Evolutionary conservation across 1,284 basidiomycete species (phyloP), one percentile per base, ranked within the genome.

Genomic region (Clitocybe nebularis): DNA sequence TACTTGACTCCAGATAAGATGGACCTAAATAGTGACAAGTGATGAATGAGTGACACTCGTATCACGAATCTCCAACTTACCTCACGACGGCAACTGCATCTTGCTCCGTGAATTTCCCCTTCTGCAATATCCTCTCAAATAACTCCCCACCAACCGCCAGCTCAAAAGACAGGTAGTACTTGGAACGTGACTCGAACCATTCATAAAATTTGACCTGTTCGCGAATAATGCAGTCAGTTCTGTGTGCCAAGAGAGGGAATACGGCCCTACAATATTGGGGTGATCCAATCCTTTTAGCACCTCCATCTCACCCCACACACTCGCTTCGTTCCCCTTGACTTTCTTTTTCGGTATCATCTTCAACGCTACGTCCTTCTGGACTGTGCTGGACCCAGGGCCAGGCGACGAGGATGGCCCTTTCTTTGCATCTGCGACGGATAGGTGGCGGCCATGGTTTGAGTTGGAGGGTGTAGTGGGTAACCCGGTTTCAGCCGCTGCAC

Each of bases 311-410:
- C 81, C 75, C 82, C 88, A 90, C 0, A 94, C 90, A 47, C 79
- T 83, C 39, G 71, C 78, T 61, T 89, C 87, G 52, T 91, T 91
- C 8, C 86, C 90, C 63, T 89, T 93, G 50, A 94, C 88, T 56
- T 89, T 89, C 67, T 93, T 93, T 74, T 93, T 93, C 7, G 86
- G 74, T 38, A 95, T 93, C 48, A 93, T 78, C 66, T 93, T 93
- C 39, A 93, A 66, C 11, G 92, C 92, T 2, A 94, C 90, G 3
- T 91, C 84, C 55, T 84, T 79, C 10, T 43, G 45, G 7, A 53
- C 25, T 3, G 63, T 58, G 26, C 57, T 63, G 44, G 53, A 42
- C 34, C 54, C 48, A 11, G 55, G 58, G 13, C 60, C 52, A 1
- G 58, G 46, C 13, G 62, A 41, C 8, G 54, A 47, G 22, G 59